Evolutionary conservation across 805 yeast genomes (phyloP).

Genomic region (Aciculoconidium aculeatum): DNA sequence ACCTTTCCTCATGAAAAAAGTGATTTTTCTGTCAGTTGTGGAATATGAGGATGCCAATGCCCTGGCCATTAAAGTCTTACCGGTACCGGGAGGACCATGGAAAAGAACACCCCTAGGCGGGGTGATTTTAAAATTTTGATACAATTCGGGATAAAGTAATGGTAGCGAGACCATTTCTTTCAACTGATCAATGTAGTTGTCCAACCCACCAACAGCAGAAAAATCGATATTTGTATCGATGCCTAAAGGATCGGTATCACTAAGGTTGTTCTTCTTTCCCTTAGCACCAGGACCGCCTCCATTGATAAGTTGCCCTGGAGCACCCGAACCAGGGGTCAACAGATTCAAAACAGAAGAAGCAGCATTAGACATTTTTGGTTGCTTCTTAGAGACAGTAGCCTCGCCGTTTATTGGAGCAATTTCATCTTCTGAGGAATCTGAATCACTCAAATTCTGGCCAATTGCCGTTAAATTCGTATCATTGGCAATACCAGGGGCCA

Average conservation of each 20-base stretch:
- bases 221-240: slow-evolving; percentile 82
- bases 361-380: slow-evolving; percentile 9
- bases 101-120: slow-evolving; percentile 97
- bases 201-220: slow-evolving; percentile 85
- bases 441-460: slow-evolving; percentile 39
- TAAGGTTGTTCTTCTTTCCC: slow-evolving; percentile 52
- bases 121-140: slow-evolving; percentile 81
- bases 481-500: slow-evolving; percentile 28
- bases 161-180: slow-evolving; percentile 98
- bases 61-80: slow-evolving; percentile 96
- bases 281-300: slow-evolving; percentile 28
- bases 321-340: slow-evolving; percentile 9
- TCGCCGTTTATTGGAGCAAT: slow-evolving; percentile 41
- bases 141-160: slow-evolving; percentile 85
- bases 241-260: slow-evolving; percentile 92
- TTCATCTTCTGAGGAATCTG: slow-evolving; percentile 63
- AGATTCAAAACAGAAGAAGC: slow-evolving; percentile 8
- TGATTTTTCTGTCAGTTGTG: slow-evolving; percentile 74
- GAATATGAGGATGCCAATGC: slow-evolving; percentile 96
- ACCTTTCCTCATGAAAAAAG: slow-evolving; percentile 97
- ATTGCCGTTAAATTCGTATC: slow-evolving; percentile 23
- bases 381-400: slow-evolving; percentile 30
- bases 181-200: slow-evolving; percentile 81
- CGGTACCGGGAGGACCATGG: slow-evolving; percentile 99
- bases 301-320: slow-evolving; percentile 27